These are phyloP conservation scores for Picochlorum sp. DNA, from an alignment of 139 green algal genomes.

Conservation along the genomic window DNA sequence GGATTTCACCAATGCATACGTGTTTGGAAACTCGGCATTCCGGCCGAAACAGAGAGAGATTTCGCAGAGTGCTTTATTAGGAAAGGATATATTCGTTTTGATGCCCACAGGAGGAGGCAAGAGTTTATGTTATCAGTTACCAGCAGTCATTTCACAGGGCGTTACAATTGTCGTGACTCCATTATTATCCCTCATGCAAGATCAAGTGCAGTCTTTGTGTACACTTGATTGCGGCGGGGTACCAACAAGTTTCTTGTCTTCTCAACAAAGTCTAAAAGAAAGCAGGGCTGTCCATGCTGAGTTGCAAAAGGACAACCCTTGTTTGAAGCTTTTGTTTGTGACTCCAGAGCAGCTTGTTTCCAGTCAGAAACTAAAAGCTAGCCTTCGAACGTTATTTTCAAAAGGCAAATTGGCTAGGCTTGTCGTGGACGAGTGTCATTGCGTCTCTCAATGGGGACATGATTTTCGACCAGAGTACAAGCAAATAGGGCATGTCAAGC, in stretches of 20 bases:
- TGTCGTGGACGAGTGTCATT: conserved; percentile 74
- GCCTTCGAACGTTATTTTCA: conserved; percentile 21
- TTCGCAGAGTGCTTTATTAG: conserved; percentile 52
- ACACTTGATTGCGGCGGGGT: conserved; percentile 43
- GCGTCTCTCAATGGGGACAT: conserved; percentile 66
- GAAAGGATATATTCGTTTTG: conserved; percentile 77
- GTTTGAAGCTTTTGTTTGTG: conserved; percentile 76
- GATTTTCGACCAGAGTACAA: conserved; percentile 75
- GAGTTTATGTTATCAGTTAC: conserved; percentile 55
- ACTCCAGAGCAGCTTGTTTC: conserved; percentile 69
- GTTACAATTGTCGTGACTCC: conserved; percentile 90
- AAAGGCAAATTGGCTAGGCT: conserved; percentile 45
- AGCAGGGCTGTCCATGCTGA: conserved; percentile 47
- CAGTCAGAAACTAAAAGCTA: conserved; percentile 18
- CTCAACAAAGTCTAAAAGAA: conserved; percentile 51
- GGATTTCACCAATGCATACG: conserved; percentile 38
- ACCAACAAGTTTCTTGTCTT: conserved; percentile 67
- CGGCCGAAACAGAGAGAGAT: conserved; percentile 54
- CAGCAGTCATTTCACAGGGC: conserved; percentile 61
- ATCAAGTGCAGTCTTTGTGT: conserved; percentile 60
- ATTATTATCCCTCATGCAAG: conserved; percentile 92
- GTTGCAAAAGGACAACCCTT: conserved; percentile 51
- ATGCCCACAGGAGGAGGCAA: conserved; percentile 93
- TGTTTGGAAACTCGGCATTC: conserved; percentile 51
- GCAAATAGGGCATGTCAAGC: conserved; percentile 40